A percentile compares a stretch with the other conserved stretches of the same genome.
These are phyloP conservation scores for Solioccasus polychromus DNA, from an alignment of 768 basidiomycete species.

Conservation along the genomic window DNA sequence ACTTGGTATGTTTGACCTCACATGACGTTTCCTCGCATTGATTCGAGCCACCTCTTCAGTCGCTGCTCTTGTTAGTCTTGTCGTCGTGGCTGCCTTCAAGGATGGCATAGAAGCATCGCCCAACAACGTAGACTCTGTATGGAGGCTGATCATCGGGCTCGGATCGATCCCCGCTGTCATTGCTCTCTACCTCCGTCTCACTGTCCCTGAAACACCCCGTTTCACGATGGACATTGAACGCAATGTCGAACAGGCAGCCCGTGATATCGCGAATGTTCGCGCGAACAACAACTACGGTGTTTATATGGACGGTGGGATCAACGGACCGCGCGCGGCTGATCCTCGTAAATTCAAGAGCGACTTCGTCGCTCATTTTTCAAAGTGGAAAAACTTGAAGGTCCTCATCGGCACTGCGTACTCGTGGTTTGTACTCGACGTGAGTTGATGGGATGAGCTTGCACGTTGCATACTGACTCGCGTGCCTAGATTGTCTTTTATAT, in stretches of 20 bases:
- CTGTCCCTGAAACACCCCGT: conserved; percentile 89
- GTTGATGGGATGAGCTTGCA: conserved; percentile 43
- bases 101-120: conserved; percentile 38
- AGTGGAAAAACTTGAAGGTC: conserved; percentile 74
- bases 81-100: conserved; percentile 66
- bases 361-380: conserved; percentile 62
- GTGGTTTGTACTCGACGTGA: conserved; percentile 82
- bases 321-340: conserved; percentile 51
- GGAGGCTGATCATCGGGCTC: conserved; percentile 84
- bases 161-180: conserved; percentile 75
- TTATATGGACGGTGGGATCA: conserved; percentile 48
- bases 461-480: not conserved
- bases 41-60: conserved; percentile 36
- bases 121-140: conserved; percentile 63
- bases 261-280: conserved; percentile 67
- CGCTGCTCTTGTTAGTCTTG: conserved; percentile 61
- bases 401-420: conserved; percentile 73
- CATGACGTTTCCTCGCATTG: not conserved
- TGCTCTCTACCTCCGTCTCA: conserved; percentile 85
- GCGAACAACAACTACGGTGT: conserved; percentile 43
- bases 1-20: conserved; percentile 44
- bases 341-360: conserved; percentile 67
- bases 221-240: conserved; percentile 85
- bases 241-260: conserved; percentile 66
- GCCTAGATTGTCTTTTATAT: conserved; percentile 83